Evolutionary conservation across 1,284 basidiomycete species (phyloP).

Genomic region (Sphaerobolus stellatus): DNA sequence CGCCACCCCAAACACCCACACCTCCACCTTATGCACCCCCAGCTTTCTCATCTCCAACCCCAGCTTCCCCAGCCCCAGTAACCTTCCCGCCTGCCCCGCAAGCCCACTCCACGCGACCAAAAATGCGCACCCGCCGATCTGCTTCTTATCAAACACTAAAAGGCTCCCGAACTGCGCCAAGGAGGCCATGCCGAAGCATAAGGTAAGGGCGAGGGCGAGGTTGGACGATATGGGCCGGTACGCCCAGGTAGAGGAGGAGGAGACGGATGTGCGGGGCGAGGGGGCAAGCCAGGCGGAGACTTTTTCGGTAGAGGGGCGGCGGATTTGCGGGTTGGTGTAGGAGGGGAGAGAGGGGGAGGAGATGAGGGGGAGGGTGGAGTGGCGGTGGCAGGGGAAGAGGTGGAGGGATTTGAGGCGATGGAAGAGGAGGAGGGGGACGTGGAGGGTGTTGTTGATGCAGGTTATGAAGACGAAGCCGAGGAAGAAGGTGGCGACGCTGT

Average conservation of each 20-base stretch:
- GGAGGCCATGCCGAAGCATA: constrained; percentile 46
- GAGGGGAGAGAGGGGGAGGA: constrained; percentile 12
- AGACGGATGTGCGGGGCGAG: constrained; percentile 4
- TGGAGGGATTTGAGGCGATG: constrained; percentile 12
- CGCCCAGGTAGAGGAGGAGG: constrained; percentile 18
- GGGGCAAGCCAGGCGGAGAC: constrained; percentile 5
- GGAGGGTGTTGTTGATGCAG: constrained; percentile 38
- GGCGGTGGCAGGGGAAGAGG: constrained; percentile 7
- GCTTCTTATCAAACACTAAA: constrained; percentile 32
- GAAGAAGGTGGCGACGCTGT: constrained; percentile 45
- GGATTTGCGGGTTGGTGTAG: not conserved
- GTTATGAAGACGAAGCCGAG: constrained; percentile 51
- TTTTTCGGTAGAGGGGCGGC: constrained; percentile 3
- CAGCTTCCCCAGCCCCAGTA: constrained; percentile 46
- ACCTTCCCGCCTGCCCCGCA: constrained; percentile 41
- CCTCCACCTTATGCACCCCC: constrained; percentile 36
- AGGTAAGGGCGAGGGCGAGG: constrained; percentile 41
- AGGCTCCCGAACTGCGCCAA: constrained; percentile 45
- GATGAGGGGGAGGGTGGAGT: constrained; percentile 1
- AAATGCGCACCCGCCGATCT: constrained; percentile 49
- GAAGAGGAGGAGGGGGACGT: constrained; percentile 24
- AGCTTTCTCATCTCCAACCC: constrained; percentile 39
- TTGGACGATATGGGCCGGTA: constrained; percentile 16
- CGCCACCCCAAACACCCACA: constrained; percentile 32
- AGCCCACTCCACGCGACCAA: constrained; percentile 49